phyloP scores from a whole-genome alignment of 169 alveolate genomes.

The Ichthyophthirius multifiliis region DNA sequence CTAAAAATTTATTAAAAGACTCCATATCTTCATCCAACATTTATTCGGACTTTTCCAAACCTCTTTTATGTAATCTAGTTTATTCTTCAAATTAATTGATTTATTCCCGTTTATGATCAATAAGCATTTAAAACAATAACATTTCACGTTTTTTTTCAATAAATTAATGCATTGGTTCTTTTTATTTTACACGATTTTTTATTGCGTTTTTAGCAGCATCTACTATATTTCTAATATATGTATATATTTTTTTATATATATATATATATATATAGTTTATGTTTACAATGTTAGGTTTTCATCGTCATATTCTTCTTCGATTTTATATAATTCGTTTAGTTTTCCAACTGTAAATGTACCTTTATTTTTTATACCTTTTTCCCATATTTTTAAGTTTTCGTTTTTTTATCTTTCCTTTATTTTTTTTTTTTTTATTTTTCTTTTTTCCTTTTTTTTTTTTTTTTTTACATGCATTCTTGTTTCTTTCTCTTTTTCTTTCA shows the following conservation, averaged over 20 bases:
- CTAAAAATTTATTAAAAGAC: conserved; percentile 68
- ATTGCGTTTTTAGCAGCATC: conserved; percentile 50
- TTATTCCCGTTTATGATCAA: conserved; percentile 63
- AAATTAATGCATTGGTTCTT: conserved; percentile 64
- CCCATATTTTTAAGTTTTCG: conserved; percentile 35
- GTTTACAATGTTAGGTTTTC: conserved; percentile 17
- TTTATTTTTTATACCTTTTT: conserved; percentile 41
- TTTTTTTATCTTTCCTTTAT: conserved; percentile 18
- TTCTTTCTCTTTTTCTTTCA: conserved; percentile 35
- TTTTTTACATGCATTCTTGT: conserved; percentile 7
- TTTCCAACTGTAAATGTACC: conserved; percentile 39
- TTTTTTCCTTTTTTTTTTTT: not conserved
- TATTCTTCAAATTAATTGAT: conserved; percentile 65
- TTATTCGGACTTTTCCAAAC: conserved; percentile 70
- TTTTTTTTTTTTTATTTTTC: not conserved
- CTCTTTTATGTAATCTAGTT: conserved; percentile 63
- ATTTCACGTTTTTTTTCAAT: conserved; percentile 80
- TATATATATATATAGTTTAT: not conserved
- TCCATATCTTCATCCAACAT: conserved; percentile 68
- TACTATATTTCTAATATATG: conserved; percentile 57
- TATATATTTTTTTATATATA: not conserved
- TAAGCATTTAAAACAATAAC: conserved; percentile 67
- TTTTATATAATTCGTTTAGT: conserved; percentile 20
- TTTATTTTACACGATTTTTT: conserved; percentile 56
- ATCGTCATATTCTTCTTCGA: conserved; percentile 23